Base-by-base conservation (phyloP, 352 stramenopile species). In the Globisporangium orthogonon region DNA sequence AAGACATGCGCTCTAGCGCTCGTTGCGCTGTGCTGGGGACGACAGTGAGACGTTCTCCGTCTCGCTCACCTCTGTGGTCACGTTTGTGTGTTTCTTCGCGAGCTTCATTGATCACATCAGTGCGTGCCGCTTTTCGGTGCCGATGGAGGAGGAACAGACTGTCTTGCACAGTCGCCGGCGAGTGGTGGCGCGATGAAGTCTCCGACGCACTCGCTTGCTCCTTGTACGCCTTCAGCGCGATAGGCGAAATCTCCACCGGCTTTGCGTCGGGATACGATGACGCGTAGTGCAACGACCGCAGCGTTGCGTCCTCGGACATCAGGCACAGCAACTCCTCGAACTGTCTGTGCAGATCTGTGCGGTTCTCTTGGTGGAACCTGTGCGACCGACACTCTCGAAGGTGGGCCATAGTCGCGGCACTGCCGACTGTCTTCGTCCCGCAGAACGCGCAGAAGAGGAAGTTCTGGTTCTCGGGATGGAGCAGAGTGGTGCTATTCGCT, bases 361-460 rank as follows among this genome's bases (percentile, higher is more conserved):
- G 61, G n/a, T 73, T 58, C 44, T 66, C 58, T 40, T 90, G 89
- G 54, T 94, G 81, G 43, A 72, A 73, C 1, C 63, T 63, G 0
- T 70, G 66, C 11, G 74, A 66, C n/a, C 61, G 62, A 33, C 85
- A 94, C 10, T 76, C 59, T 4, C 58, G 41, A 30, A 86, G 75
- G 57, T 94, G 83, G 4, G 37, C 30, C 14, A 68, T 65, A 29
- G 85, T 66, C 15, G 68, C 72, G 28, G 71, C 57, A 0, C 61
- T 28, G 1, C 69, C 61, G n/a, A 60, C 56, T 53, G 83, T 60
- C 50, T 73, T 58, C 14, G 65, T 61, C 15, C 84, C 80, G 52
- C 84, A 94, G 52, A 94, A 92, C 23, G 70, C 85, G 61, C 84
- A 94, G 61, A 82, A 92, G 45, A 94, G 66, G 31, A 64, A 73